Evolutionary conservation across 2,329 filamentous ascomycete species (phyloP).

Genomic region (Onygena corvina): DNA sequence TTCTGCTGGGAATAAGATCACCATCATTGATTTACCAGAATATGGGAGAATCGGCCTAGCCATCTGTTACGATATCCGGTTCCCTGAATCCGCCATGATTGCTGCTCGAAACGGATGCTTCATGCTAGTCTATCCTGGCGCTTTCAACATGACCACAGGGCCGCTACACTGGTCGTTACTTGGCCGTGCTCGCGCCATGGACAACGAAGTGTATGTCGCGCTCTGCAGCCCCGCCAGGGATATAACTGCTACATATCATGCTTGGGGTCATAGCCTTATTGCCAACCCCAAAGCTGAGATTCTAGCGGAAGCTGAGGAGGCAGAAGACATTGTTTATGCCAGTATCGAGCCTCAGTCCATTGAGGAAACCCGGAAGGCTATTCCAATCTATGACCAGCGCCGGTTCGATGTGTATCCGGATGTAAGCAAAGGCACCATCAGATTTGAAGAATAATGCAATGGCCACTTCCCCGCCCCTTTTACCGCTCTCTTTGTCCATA

Average conservation of each 20-base stretch:
- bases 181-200: conserved; percentile 70
- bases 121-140: conserved; percentile 82
- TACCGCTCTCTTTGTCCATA: too few relatives aligned
- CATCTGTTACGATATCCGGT: conserved; percentile 96
- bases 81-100: conserved; percentile 84
- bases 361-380: conserved; percentile 63
- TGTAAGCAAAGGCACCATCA: conserved; percentile 52
- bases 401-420: conserved; percentile 94
- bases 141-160: conserved; percentile 90
- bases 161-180: conserved; percentile 81
- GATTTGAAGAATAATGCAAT: conserved; percentile 29
- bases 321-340: conserved; percentile 62
- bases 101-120: conserved; percentile 80
- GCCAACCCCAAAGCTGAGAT: conserved; percentile 78
- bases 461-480: too few relatives aligned
- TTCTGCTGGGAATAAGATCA: conserved; percentile 70
- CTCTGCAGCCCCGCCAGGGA: conserved; percentile 85
- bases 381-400: conserved; percentile 73
- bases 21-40: conserved; percentile 71
- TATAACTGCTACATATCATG: conserved; percentile 63
- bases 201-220: conserved; percentile 90
- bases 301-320: conserved; percentile 65
- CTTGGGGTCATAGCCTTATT: conserved; percentile 84
- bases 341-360: conserved; percentile 59
- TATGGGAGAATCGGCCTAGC: conserved; percentile 79